Percentiles rank a stretch among this genome's conserved stretches.
phyloP scores from a whole-genome alignment of 2,329 filamentous ascomycete genomes.

The Aspergillus japonicus region DNA sequence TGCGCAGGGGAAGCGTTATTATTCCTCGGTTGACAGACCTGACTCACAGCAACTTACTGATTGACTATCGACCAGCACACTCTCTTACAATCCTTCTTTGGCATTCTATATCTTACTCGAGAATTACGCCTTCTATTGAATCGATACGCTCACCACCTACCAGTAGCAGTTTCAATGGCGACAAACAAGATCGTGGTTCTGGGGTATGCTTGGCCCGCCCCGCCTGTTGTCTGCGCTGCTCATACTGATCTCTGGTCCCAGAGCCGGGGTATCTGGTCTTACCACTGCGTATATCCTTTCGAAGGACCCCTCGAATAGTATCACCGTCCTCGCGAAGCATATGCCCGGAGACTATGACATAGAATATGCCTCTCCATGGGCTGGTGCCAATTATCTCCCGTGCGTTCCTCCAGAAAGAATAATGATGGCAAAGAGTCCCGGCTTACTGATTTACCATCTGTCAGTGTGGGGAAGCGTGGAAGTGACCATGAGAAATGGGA shows the following conservation, averaged over 20 bases:
- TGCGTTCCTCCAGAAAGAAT: slow-evolving; percentile 41
- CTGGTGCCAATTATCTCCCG: slow-evolving; percentile 78
- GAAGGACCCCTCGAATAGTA: slow-evolving; percentile 52
- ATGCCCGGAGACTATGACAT: slow-evolving; percentile 93
- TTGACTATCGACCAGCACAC: no score
- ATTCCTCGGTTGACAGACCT: neutral
- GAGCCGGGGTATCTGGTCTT: slow-evolving; percentile 65
- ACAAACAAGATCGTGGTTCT: slow-evolving; percentile 41
- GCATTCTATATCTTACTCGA: neutral
- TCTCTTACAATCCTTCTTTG: no score
- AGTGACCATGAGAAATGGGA: slow-evolving; percentile 55
- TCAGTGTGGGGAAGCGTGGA: slow-evolving; percentile 40
- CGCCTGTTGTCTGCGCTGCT: slow-evolving; percentile 1
- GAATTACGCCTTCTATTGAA: no score
- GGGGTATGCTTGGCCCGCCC: slow-evolving; percentile 29
- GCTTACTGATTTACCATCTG: neutral
- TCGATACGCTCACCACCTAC: neutral
- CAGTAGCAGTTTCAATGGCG: slow-evolving; percentile 24
- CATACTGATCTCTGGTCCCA: slow-evolving; percentile 28
- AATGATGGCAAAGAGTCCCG: neutral
- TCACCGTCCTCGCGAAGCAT: slow-evolving; percentile 79
- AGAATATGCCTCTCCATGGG: slow-evolving; percentile 88
- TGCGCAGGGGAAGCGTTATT: neutral
- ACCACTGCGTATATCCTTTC: slow-evolving; percentile 65
- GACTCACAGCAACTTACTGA: neutral